Evolutionary conservation across 768 basidiomycete species (phyloP).

Genomic region (Termitomyces titanicus): DNA sequence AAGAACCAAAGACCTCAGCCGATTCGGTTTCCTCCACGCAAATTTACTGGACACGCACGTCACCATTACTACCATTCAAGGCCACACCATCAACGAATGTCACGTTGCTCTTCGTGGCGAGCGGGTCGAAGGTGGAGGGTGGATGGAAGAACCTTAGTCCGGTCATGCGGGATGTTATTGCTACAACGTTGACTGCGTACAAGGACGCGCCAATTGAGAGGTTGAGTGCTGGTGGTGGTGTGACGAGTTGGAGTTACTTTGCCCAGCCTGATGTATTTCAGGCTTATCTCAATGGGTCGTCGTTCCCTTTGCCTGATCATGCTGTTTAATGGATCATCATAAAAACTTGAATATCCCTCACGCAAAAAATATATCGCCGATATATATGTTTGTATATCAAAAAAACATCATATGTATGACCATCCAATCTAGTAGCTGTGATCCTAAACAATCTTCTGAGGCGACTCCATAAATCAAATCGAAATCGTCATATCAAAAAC

Average conservation of each 20-base stretch:
- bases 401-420: too few species aligned
- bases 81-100: conserved; percentile 10
- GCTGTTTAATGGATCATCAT: background rate
- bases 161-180: conserved; percentile 7
- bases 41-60: conserved; percentile 14
- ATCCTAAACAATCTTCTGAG: too few species aligned
- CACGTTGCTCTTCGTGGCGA: conserved; percentile 8
- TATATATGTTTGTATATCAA: too few species aligned
- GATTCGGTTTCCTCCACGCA: conserved; percentile 10
- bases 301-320: background rate
- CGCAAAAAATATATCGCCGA: too few species aligned
- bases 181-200: conserved; percentile 7
- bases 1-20: conserved; percentile 1
- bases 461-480: too few species aligned
- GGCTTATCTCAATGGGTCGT: background rate
- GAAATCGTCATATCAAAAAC: background rate
- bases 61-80: conserved; percentile 13
- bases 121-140: conserved; percentile 3
- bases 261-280: background rate
- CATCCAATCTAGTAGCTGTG: background rate
- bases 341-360: background rate
- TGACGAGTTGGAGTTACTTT: background rate
- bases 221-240: conserved; percentile 1
- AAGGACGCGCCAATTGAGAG: conserved; percentile 7
- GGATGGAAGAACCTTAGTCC: conserved; percentile 1